Base-by-base conservation (phyloP, 169 alveolate species). In the Plasmodium chabaudi region DNA sequence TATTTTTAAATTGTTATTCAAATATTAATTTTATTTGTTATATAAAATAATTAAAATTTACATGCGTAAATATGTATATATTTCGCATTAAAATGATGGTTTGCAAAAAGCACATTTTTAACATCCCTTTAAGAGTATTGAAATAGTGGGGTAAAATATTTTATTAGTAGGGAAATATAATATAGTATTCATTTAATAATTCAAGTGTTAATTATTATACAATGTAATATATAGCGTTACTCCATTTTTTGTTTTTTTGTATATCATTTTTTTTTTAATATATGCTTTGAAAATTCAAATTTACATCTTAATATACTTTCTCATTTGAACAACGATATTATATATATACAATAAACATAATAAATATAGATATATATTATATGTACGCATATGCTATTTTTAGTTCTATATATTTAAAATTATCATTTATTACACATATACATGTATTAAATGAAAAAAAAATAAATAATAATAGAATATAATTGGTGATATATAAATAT, bases 361-460 rank as follows among this genome's bases (percentile, higher is more conserved):
- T 21, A 19, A 63, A 63, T 27, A 65, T 47, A 15, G 25, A 49
- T 27, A 65, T 65, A 65, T 27, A 9, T 61, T 10, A 64, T 34
- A 51, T 51, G 6, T 51, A 3, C 59, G 59, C 17, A 51, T 15
- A 13, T 51, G 12, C 59, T 21, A 51, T 51, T 51, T 51, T 51
- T 12, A 34, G 42, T 5, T 34, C 42, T 34, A 34, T 34, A 34
- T 34, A 34, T 34, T 34, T 34, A 51, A 51, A 12, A 51, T 51
- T 51, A 12, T 15, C 59, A 51, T 15, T 51, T 51, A 13, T 51
- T 51, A 15, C 59, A 51, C 19, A 15, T 15, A 6, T 6, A 3
- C 59, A 13, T 51, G 21, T 13, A 51, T 51, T 51, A 51, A 51
- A n/a, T 49, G 59, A 15, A n/a, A 63, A 68, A 68, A 69, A 47